Conservation (phyloP, 78 protist genomes). For the Planoprotostelium fungivorum region DNA sequence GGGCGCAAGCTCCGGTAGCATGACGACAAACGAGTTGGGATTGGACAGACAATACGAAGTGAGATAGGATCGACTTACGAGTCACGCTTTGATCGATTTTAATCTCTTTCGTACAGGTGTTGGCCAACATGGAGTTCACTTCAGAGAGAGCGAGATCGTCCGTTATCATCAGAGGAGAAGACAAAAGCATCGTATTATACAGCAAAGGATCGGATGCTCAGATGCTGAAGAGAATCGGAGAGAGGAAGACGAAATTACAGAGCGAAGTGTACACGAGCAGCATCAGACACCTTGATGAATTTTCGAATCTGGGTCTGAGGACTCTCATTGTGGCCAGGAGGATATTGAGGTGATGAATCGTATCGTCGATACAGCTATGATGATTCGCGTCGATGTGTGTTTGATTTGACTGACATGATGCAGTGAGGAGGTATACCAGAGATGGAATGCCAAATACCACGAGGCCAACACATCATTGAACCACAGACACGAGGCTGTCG, state of each 20-base stretch:
- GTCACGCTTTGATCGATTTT: no score
- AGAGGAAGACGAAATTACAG: no score
- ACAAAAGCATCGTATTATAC: slow-evolving; percentile 9
- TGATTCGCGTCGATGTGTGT: no score
- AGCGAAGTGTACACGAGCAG: no score
- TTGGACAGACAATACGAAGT: slow-evolving; percentile 20
- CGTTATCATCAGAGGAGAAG: slow-evolving; percentile 47
- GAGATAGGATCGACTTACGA: no score
- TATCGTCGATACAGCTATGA: no score
- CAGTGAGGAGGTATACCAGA: slow-evolving; percentile 15
- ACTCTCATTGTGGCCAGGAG: slow-evolving; percentile 47
- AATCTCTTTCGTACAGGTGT: no score
- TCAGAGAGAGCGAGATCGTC: slow-evolving; percentile 65
- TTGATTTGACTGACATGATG: no score
- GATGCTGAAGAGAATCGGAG: no score
- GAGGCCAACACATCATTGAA: slow-evolving; percentile 44
- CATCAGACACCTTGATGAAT: slow-evolving; percentile 13
- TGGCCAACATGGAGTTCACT: slow-evolving; percentile 56
- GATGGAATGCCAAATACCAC: slow-evolving; percentile 29
- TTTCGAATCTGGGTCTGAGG: slow-evolving; percentile 36
- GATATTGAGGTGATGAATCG: slow-evolving; percentile 12
- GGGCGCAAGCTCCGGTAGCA: slow-evolving; percentile 33
- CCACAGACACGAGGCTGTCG: slow-evolving; percentile 49
- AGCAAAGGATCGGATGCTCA: slow-evolving; percentile 57
- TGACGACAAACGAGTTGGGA: slow-evolving; percentile 24